Base-by-base conservation (phyloP, 1,139 yeast genomes). In the Taiozyma sp. region DNA sequence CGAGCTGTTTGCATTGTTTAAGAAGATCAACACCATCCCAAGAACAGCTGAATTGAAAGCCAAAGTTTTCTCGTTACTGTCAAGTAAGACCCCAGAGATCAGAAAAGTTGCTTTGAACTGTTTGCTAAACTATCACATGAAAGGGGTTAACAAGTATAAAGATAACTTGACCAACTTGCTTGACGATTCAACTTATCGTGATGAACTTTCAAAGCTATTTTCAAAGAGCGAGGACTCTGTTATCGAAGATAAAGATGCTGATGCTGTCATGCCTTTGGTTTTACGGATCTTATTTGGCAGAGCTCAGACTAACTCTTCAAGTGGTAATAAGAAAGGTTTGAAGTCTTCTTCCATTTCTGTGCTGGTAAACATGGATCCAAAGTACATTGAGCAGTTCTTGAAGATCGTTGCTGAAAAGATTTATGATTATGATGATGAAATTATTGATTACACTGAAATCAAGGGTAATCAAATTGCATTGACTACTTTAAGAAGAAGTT, bases 271-370 rank as follows among this genome's bases (percentile, higher is more conserved):
- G 78, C 95, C 95, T 1, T 65, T 88, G 45, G 77, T 90, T 6
- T 68, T 91, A 46, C 73, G 97, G 56, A 85, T 95, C 29, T 70
- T 95, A 37, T 93, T 85, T 67, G 99, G 99, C 6, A 76, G 95
- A 56, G 89, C 90, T 10, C 96, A 88, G 68, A 73, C 77, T 5
- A 68, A 72, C 34, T 69, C 67, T 32, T 69, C 74, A 1, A 81
- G 85, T 65, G 89, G 89, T 53, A 80, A 83, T 47, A 87, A 87
- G 61, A 77, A 80, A 53, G 83, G 91, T 26, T 78, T 88, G 58
- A 86, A 89, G 58, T 77, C 77, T 62, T 93, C 97, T 3, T 89
- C 90, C 5, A 73, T 93, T 16, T 75, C 85, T 21, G 75, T 87
- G 2, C 68, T 93, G 48, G 87, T 88, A 29, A 83, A 77, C 55